Conservation (phyloP, 2,329 filamentous ascomycete species). For the Kalmusia sp. region DNA sequence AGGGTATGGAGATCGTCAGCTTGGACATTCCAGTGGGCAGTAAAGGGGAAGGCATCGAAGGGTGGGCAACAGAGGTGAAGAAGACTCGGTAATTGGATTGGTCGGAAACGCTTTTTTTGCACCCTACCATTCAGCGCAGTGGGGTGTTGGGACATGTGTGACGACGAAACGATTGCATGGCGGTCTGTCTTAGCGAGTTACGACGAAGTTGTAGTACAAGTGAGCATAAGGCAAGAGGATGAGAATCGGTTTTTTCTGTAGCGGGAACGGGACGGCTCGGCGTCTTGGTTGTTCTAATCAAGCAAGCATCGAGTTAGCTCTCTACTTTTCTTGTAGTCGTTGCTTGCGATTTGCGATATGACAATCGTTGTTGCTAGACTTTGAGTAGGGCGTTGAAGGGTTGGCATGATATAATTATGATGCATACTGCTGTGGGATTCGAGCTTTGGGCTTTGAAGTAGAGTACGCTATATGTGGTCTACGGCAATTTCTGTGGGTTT, state of each 20-base stretch:
- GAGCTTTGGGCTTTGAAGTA: too few relatives aligned
- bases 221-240: conserved; percentile 3
- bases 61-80: conserved; percentile 84
- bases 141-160: not conserved
- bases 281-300: not conserved
- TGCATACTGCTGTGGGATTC: too few relatives aligned
- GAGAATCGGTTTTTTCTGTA: not conserved
- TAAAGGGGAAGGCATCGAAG: conserved; percentile 89
- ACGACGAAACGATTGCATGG: conserved; percentile 9
- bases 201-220: not conserved
- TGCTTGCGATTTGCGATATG: not conserved
- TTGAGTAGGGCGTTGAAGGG: not conserved
- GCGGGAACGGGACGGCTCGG: not conserved
- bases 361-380: not conserved
- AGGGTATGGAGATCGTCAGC: conserved; percentile 83
- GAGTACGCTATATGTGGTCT: too few relatives aligned
- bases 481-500: too few relatives aligned
- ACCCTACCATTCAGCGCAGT: not conserved
- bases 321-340: not conserved
- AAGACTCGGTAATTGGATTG: conserved; percentile 57
- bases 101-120: not conserved
- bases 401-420: too few relatives aligned
- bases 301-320: not conserved
- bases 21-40: conserved; percentile 80
- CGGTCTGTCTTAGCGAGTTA: conserved; percentile 7